Conservation (phyloP, 495 filamentous ascomycete genomes). For the Penicillium pancosmium region DNA sequence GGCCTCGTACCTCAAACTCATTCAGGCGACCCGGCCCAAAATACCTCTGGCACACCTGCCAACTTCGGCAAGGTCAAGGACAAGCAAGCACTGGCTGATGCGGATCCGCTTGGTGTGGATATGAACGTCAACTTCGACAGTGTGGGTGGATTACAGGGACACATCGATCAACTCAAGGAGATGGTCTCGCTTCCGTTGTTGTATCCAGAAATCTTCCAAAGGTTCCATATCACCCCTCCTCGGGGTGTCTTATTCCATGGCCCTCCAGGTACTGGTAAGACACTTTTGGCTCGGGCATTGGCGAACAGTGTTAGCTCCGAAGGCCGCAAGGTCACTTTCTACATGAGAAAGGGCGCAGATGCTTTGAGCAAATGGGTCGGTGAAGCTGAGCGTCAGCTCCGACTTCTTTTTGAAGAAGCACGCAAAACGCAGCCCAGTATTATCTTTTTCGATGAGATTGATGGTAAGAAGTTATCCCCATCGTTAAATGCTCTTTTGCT, state of each 20-base stretch:
- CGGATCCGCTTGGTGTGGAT: constrained; percentile 91
- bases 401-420: constrained; percentile 93
- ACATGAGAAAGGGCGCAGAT: constrained; percentile 98
- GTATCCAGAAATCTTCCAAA: constrained; percentile 92
- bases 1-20: constrained; percentile 64
- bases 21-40: constrained; percentile 64
- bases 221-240: constrained; percentile 89
- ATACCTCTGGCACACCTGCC: constrained; percentile 67
- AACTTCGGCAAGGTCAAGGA: constrained; percentile 91
- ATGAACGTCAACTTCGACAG: constrained; percentile 87
- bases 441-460: constrained; percentile 99
- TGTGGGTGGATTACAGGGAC: constrained; percentile 86
- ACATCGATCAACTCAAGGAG: constrained; percentile 95
- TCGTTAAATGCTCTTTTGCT: constrained; percentile 15
- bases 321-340: constrained; percentile 93
- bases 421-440: constrained; percentile 94
- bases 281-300: constrained; percentile 85
- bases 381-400: constrained; percentile 92
- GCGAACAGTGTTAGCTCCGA: constrained; percentile 79
- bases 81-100: constrained; percentile 78
- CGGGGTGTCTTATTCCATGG: constrained; percentile 96
- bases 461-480: constrained; percentile 55
- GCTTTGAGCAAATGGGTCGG: constrained; percentile 98
- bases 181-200: constrained; percentile 94
- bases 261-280: constrained; percentile 97